phyloP scores from a whole-genome alignment of 2,329 filamentous ascomycete genomes.

The Ophiostoma ulmi region DNA sequence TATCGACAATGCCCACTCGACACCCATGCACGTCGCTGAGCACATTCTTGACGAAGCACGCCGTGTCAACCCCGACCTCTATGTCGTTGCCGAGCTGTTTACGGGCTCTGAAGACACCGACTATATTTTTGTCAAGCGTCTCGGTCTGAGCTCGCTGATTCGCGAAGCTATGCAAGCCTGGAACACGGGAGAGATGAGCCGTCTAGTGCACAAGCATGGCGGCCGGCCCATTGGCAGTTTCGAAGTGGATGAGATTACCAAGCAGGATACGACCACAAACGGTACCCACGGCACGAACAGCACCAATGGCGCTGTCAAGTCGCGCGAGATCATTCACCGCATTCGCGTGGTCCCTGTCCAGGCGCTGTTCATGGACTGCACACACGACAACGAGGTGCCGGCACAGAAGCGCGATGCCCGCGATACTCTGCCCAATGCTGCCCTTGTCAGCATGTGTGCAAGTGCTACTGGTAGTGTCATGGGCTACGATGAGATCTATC shows the following conservation, averaged over 20 bases:
- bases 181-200: conserved; percentile 88
- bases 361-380: conserved; percentile 98
- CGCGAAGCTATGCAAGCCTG: conserved; percentile 98
- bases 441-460: conserved; percentile 91
- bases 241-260: conserved; percentile 77
- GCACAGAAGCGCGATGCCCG: conserved; percentile 91
- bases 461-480: conserved; percentile 94
- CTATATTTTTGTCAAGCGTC: conserved; percentile 87
- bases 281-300: conserved; percentile 31
- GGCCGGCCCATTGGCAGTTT: conserved; percentile 95
- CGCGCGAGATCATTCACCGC: conserved; percentile 64
- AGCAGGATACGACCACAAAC: conserved; percentile 19
- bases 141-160: conserved; percentile 87
- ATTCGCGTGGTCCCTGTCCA: conserved; percentile 88
- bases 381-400: conserved; percentile 94
- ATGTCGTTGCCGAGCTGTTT: conserved; percentile 92
- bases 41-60: conserved; percentile 93
- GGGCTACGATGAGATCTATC: conserved; percentile 96
- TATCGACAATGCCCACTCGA: conserved; percentile 97
- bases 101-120: conserved; percentile 94
- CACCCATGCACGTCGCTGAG: conserved; percentile 88
- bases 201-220: conserved; percentile 87
- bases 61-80: conserved; percentile 76
- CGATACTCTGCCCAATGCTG: conserved; percentile 90
- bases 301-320: conserved; percentile 31